A percentile compares a stretch with the other conserved stretches of the same genome.
Conservation (phyloP, 208 protist genomes). For the Phytomonas sp. region DNA sequence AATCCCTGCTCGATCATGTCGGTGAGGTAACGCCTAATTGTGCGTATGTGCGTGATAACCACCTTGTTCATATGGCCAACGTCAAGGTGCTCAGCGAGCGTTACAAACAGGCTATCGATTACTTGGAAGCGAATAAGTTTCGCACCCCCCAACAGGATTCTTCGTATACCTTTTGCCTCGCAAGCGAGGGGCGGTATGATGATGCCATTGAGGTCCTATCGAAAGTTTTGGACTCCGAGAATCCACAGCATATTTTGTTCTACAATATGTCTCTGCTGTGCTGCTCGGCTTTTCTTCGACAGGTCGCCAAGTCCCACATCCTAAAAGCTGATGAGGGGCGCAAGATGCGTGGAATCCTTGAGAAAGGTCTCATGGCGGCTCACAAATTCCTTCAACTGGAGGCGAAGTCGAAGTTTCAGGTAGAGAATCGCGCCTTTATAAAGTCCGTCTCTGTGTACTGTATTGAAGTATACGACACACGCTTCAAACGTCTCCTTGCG, state of each 20-base stretch:
- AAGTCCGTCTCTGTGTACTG: slow-evolving; percentile 41
- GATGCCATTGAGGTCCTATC: slow-evolving; percentile 51
- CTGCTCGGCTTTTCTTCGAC: slow-evolving; percentile 55
- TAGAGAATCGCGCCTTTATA: slow-evolving; percentile 20
- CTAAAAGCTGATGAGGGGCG: slow-evolving; percentile 34
- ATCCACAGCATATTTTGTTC: slow-evolving; percentile 29
- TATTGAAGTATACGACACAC: slow-evolving; percentile 37
- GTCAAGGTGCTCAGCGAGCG: slow-evolving; percentile 62
- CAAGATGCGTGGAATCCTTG: slow-evolving; percentile 28
- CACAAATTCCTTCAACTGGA: slow-evolving; percentile 18
- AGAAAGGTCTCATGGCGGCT: slow-evolving; percentile 26
- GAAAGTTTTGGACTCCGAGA: slow-evolving; percentile 14
- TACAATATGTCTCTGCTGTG: slow-evolving; percentile 72
- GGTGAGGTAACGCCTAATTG: slow-evolving; percentile 60
- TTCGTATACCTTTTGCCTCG: slow-evolving; percentile 67
- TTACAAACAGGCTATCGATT: slow-evolving; percentile 76
- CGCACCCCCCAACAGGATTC: slow-evolving; percentile 48
- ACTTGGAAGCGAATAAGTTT: slow-evolving; percentile 29
- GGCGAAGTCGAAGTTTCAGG: slow-evolving; percentile 4
- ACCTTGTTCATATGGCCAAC: slow-evolving; percentile 61
- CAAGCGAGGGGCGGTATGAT: slow-evolving; percentile 36
- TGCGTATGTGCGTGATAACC: slow-evolving; percentile 29
- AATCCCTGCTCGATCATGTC: slow-evolving; percentile 66
- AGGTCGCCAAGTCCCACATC: slow-evolving; percentile 21
- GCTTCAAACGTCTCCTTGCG: slow-evolving; percentile 32